Base-by-base conservation (phyloP, 164 flowering plant species). In the Buxus sempervirens region DNA sequence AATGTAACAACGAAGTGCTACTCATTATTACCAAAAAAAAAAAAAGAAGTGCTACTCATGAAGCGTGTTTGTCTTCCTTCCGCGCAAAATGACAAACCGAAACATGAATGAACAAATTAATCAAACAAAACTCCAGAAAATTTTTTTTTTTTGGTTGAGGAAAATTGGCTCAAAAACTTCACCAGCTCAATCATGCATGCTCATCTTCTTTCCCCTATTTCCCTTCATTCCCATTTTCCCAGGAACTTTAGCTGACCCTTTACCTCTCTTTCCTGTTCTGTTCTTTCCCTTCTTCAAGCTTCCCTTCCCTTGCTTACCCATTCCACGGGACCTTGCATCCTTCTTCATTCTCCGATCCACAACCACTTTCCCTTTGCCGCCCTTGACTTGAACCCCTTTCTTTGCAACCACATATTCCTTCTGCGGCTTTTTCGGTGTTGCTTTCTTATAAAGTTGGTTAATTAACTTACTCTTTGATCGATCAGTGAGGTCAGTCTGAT, bases 291-390 rank as follows among this genome's bases (percentile, higher is more conserved):
- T 89, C 77, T 80, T 79, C 20, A 71, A 61, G 16, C 72, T 54
- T 14, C 85, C 86, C 73, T 85, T 89, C 20, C 85, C 85, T 26
- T 69, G 70, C 80, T 81, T 89, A 26, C 82, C 82, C 76, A 53
- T 78, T 59, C 86, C 90, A 45, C 67, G 79, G 24, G 73, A 18
- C 69, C 97, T 84, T 12, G 81, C 65, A 75, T 95, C 97, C 82
- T 88, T 92, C 70, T 95, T 92, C 98, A 95, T 95, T 42, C 98
- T 71, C 41, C 85, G 75, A 77, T 95, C 98, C 20, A 95, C 98
- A 7, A 89, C 72, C 5, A 90, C 90, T 60, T 89, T 90, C 12
- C 97, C 97, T 75, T 90, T 90, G 1, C 97, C 98, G 58, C 72
- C 76, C 77, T 63, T 92, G 10, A 90, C 94, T 64, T 84, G 86